These are phyloP conservation scores for Mycena alexandri DNA, from an alignment of 768 basidiomycete genomes.

Conservation along the genomic window DNA sequence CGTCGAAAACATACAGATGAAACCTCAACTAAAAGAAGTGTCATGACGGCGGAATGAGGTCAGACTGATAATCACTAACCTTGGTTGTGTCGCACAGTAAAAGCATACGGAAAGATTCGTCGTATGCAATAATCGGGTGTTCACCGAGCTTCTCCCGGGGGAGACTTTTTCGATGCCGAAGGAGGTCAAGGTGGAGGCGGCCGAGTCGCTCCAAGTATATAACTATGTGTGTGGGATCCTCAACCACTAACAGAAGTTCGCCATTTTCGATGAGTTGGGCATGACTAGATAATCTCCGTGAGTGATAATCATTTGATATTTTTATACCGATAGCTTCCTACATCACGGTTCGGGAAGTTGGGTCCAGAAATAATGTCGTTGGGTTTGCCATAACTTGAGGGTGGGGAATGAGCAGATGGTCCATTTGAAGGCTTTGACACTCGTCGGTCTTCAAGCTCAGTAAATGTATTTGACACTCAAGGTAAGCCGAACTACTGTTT, in stretches of 20 bases:
- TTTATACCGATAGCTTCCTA: slow-evolving; percentile 43
- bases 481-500: slow-evolving; percentile 9
- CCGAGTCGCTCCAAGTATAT: slow-evolving; percentile 54
- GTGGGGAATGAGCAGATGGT: slow-evolving; percentile 46
- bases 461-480: slow-evolving; percentile 47
- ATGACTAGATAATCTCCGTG: slow-evolving; percentile 37
- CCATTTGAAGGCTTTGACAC: slow-evolving; percentile 49
- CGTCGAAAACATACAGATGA: slow-evolving; percentile 62
- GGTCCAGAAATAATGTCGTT: slow-evolving; percentile 42
- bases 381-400: slow-evolving; percentile 41
- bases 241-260: slow-evolving; percentile 55
- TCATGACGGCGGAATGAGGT: background rate
- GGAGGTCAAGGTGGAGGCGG: slow-evolving; percentile 40
- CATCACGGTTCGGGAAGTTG: slow-evolving; percentile 43
- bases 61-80: slow-evolving; percentile 40
- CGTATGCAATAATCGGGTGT: slow-evolving; percentile 58
- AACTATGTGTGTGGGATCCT: slow-evolving; percentile 46
- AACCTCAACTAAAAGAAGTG: slow-evolving; percentile 47
- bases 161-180: slow-evolving; percentile 46
- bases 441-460: slow-evolving; percentile 52
- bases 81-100: slow-evolving; percentile 57
- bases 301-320: no score
- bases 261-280: slow-evolving; percentile 55
- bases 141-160: slow-evolving; percentile 60
- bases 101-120: slow-evolving; percentile 63